These are phyloP conservation scores for Oryza australiensis DNA, from an alignment of 176 grass and related monocot genomes.

Conservation along the genomic window DNA sequence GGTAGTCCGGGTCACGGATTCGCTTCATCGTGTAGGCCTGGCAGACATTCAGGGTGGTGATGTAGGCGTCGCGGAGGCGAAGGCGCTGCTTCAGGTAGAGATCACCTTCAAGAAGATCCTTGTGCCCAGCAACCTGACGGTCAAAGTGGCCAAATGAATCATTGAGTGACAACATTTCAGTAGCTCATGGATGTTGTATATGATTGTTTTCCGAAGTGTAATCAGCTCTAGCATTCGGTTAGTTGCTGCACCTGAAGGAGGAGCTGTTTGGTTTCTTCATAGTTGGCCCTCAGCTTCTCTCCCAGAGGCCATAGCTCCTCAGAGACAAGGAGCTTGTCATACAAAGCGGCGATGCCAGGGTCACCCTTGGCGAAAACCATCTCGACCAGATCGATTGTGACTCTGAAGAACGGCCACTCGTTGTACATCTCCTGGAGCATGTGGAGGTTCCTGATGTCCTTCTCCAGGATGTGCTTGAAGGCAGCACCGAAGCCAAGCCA, in stretches of 20 bases:
- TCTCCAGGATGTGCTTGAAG: conserved; percentile 70
- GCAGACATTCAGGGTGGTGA: conserved; percentile 72
- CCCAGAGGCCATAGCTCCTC: conserved; percentile 57
- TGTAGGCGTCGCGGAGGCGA: conserved; percentile 62
- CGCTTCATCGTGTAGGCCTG: conserved; percentile 74
- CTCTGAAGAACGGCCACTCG: conserved; percentile 80
- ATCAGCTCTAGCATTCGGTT: not conserved
- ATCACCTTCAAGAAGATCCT: conserved; percentile 73
- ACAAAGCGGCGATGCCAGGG: conserved; percentile 68
- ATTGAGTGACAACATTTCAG: not conserved
- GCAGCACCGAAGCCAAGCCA: conserved; percentile 69
- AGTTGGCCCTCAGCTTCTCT: conserved; percentile 59
- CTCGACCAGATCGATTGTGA: conserved; percentile 77
- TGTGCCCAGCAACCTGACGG: conserved; percentile 69
- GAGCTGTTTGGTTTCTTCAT: conserved; percentile 64
- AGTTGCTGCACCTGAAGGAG: conserved; percentile 59
- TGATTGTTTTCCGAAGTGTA: not conserved
- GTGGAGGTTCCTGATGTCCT: conserved; percentile 65
- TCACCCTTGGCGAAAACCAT: conserved; percentile 87
- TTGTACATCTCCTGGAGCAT: conserved; percentile 76
- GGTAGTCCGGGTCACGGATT: conserved; percentile 67
- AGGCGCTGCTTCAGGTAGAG: conserved; percentile 73
- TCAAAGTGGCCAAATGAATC: not conserved
- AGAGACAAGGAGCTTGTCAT: conserved; percentile 70
- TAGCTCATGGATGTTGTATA: not conserved